Percentiles rank a stretch among this genome's conserved stretches.
These are phyloP conservation scores for Alternaria sp. DNA, from an alignment of 2,329 filamentous ascomycete species.

Conservation along the genomic window DNA sequence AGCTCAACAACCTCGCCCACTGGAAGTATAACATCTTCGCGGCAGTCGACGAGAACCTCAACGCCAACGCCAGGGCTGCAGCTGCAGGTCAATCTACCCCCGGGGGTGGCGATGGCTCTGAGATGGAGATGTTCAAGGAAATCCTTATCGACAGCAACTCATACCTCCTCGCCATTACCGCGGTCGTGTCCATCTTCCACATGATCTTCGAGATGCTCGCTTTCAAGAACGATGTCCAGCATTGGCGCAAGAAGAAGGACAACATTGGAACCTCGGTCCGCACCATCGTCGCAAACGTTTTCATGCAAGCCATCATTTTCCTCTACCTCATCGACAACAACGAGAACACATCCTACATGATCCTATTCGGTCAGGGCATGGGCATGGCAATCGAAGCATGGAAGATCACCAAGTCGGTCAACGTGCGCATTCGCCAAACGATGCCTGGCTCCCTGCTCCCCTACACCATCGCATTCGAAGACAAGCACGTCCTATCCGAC, in stretches of 20 bases:
- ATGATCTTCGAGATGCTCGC: slow-evolving; percentile 95
- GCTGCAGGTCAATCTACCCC: slow-evolving; percentile 73
- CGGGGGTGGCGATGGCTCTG: slow-evolving; percentile 84
- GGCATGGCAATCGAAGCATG: slow-evolving; percentile 81
- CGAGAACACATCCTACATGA: slow-evolving; percentile 99
- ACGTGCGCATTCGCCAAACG: slow-evolving; percentile 79
- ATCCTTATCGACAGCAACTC: slow-evolving; percentile 93
- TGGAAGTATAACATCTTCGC: slow-evolving; percentile 92
- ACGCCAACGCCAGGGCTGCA: slow-evolving; percentile 78
- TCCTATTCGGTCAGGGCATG: slow-evolving; percentile 88
- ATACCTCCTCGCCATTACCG: slow-evolving; percentile 84
- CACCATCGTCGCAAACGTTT: slow-evolving; percentile 94
- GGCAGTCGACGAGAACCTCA: slow-evolving; percentile 84
- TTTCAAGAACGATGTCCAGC: slow-evolving; percentile 95
- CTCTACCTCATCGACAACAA: slow-evolving; percentile 97
- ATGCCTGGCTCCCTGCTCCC: slow-evolving; percentile 74
- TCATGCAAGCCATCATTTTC: slow-evolving; percentile 97
- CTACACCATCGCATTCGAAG: slow-evolving; percentile 84
- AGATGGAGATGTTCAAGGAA: slow-evolving; percentile 97
- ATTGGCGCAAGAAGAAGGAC: slow-evolving; percentile 99
- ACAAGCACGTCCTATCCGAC: slow-evolving; percentile 94
- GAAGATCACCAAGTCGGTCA: slow-evolving; percentile 96
- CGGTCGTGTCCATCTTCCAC: slow-evolving; percentile 84
- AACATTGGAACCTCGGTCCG: slow-evolving; percentile 95
- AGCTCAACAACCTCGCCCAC: slow-evolving; percentile 77